These are phyloP conservation scores for Linum usitatissimum DNA, from an alignment of 345 rosid species.

Conservation along the genomic window DNA sequence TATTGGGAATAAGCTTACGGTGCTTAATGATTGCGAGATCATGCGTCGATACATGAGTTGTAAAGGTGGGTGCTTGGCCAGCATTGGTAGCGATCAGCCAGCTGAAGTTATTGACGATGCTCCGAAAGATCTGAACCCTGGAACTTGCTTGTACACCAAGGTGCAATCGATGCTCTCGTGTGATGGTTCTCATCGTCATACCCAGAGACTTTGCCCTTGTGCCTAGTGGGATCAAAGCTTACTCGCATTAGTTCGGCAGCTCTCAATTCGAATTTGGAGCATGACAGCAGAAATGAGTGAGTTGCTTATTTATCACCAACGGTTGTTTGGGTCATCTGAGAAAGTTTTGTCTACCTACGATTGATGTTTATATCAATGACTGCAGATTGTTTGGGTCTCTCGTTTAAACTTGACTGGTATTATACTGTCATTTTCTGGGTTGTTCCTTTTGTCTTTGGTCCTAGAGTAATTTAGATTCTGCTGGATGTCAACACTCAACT, in stretches of 20 bases:
- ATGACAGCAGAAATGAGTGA: too few relatives aligned
- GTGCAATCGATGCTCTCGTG: conserved; percentile 68
- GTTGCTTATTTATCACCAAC: too few relatives aligned
- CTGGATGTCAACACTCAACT: too few relatives aligned
- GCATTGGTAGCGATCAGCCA: conserved; percentile 82
- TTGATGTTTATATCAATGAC: too few relatives aligned
- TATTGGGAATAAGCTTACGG: conserved; percentile 67
- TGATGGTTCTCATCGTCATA: conserved; percentile 72
- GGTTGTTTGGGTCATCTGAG: too few relatives aligned
- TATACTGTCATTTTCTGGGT: too few relatives aligned
- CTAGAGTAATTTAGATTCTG: too few relatives aligned
- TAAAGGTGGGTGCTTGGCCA: conserved; percentile 78
- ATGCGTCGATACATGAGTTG: conserved; percentile 78
- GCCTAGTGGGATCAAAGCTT: conserved; percentile 36
- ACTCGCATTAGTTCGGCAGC: neutral
- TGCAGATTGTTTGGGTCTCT: too few relatives aligned
- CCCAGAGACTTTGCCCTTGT: conserved; percentile 88
- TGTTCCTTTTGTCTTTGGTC: too few relatives aligned
- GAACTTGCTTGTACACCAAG: conserved; percentile 73
- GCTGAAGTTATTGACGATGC: conserved; percentile 89
- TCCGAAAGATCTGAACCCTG: conserved; percentile 84
- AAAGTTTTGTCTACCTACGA: too few relatives aligned
- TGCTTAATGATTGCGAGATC: conserved; percentile 76
- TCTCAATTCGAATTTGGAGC: neutral
- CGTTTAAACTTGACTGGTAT: too few relatives aligned